Evolutionary conservation across 2,329 filamentous ascomycete species (phyloP).

Genomic region (Macrophomina tecta): DNA sequence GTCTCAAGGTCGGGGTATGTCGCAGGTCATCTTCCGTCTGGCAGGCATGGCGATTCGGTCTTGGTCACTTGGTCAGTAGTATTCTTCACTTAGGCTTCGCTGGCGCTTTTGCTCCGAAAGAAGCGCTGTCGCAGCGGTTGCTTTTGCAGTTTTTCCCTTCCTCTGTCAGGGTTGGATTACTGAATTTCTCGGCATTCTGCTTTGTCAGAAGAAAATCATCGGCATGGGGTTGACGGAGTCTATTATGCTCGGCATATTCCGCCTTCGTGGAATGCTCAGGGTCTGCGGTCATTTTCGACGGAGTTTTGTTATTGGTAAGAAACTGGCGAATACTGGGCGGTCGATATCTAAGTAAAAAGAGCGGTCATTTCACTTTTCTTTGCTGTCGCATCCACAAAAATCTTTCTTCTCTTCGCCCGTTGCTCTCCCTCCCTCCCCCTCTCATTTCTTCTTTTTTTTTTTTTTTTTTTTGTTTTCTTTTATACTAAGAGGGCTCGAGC

Average conservation of each 20-base stretch:
- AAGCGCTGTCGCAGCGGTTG: background rate
- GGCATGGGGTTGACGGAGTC: conserved; percentile 25
- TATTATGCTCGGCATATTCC: conserved; percentile 15
- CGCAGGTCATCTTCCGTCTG: conserved; percentile 55
- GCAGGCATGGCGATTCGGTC: conserved; percentile 56
- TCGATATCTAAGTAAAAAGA: conserved; percentile 22
- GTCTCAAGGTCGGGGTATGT: conserved; percentile 49
- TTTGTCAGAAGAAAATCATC: conserved; percentile 27
- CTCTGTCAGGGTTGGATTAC: conserved; percentile 24
- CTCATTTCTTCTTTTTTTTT: background rate
- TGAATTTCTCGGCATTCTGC: conserved; percentile 25
- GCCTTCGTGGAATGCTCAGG: conserved; percentile 8
- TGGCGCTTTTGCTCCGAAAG: conserved; percentile 6
- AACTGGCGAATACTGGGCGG: conserved; percentile 20
- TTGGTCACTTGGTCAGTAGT: conserved; percentile 39
- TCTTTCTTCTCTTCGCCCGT: background rate
- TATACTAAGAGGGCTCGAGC: background rate
- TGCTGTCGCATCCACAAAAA: conserved; percentile 16
- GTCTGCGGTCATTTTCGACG: conserved; percentile 24
- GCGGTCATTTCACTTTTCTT: conserved; percentile 15
- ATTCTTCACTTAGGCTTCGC: conserved; percentile 7
- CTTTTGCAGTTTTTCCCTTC: conserved; percentile 18
- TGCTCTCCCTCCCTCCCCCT: background rate
- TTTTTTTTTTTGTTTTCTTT: background rate
- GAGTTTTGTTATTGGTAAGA: conserved; percentile 21